These are phyloP conservation scores for Letharia columbiana DNA, from an alignment of 495 filamentous ascomycete species.

Conservation along the genomic window DNA sequence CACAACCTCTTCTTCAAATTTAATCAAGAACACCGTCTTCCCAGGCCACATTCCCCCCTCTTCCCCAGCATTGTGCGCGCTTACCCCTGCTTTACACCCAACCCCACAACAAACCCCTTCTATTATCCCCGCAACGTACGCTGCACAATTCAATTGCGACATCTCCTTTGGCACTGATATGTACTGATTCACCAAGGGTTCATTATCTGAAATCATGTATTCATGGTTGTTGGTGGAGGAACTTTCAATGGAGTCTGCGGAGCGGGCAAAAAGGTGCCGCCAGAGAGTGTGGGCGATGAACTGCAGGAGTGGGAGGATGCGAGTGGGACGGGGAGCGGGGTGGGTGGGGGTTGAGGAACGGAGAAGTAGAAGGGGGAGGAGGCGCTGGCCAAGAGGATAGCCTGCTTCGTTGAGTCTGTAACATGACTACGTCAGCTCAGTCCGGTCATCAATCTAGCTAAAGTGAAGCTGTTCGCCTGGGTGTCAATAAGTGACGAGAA, in stretches of 20 bases:
- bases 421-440: background rate
- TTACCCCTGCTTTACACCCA: conserved; percentile 79
- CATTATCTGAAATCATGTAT: conserved; percentile 98
- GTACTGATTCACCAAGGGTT: conserved; percentile 88
- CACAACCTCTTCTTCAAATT: conserved; percentile 80
- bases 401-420: conserved; percentile 72
- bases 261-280: conserved; percentile 81
- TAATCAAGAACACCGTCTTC: conserved; percentile 89
- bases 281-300: conserved; percentile 87
- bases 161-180: conserved; percentile 90
- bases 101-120: conserved; percentile 93
- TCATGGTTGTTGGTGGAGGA: conserved; percentile 77
- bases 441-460: background rate
- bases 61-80: conserved; percentile 76
- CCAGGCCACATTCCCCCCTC: conserved; percentile 84
- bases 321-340: conserved; percentile 67
- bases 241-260: conserved; percentile 87
- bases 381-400: conserved; percentile 85
- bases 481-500: background rate
- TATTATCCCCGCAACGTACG: conserved; percentile 88
- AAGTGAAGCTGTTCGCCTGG: background rate
- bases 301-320: conserved; percentile 85
- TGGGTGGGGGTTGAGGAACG: conserved; percentile 62
- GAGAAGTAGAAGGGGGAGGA: conserved; percentile 89
- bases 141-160: conserved; percentile 91